Evolutionary conservation across 108 stramenopile genomes (phyloP).

Genomic region (Stephanodiscus minutulus): DNA sequence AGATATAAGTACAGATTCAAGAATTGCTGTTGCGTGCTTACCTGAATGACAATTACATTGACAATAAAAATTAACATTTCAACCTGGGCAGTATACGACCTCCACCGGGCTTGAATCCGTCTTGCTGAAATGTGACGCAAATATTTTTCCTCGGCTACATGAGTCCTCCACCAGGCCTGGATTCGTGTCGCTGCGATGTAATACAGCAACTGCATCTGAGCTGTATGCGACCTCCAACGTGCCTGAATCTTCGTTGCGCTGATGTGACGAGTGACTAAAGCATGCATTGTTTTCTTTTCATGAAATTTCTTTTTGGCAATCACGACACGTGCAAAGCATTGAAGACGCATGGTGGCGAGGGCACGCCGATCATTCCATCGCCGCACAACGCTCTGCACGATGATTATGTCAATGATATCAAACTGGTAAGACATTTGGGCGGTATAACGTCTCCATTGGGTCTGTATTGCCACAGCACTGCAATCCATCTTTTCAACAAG

Average conservation of each 20-base stretch:
- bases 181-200: too few relatives aligned
- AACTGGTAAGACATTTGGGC: slow-evolving; percentile 56
- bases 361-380: slow-evolving; percentile 25
- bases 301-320: slow-evolving; percentile 30
- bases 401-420: slow-evolving; percentile 66
- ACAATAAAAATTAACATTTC: slow-evolving; percentile 59
- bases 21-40: slow-evolving; percentile 10
- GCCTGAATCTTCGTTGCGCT: slow-evolving; percentile 63
- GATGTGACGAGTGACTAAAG: slow-evolving; percentile 21
- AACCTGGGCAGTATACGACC: slow-evolving; percentile 52
- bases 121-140: slow-evolving; percentile 58
- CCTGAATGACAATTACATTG: slow-evolving; percentile 70
- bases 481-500: slow-evolving; percentile 23
- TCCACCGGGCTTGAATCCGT: slow-evolving; percentile 61
- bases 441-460: slow-evolving; percentile 54
- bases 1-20: background rate
- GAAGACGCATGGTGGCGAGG: slow-evolving; percentile 34
- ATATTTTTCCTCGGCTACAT: slow-evolving; percentile 50
- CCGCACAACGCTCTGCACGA: slow-evolving; percentile 62
- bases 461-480: slow-evolving; percentile 61
- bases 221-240: slow-evolving; percentile 57
- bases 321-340: slow-evolving; percentile 28
- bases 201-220: too few relatives aligned
- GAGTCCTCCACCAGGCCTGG: too few relatives aligned
- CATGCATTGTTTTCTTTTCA: slow-evolving; percentile 26